A percentile compares a stretch with the other conserved stretches of the same genome.
These are phyloP conservation scores for Apiotrichum montevideense DNA, from an alignment of 1,284 basidiomycete species.

Conservation along the genomic window DNA sequence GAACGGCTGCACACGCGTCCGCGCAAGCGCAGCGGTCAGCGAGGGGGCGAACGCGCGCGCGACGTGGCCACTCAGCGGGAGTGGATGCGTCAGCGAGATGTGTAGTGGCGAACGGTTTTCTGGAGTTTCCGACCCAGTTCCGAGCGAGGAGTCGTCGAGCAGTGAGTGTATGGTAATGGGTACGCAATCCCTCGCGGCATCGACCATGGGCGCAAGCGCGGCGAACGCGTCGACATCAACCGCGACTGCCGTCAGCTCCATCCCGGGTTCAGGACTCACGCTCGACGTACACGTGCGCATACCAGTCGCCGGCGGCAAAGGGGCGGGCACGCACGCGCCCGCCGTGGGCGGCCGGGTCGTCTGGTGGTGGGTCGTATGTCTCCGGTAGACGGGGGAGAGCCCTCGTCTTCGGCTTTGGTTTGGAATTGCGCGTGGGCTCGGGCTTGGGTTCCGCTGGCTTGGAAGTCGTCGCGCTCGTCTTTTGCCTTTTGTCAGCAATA, in stretches of 20 bases:
- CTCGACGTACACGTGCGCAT: conserved; percentile 41
- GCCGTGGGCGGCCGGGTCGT: conserved; percentile 40
- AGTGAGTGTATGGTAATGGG: conserved; percentile 19
- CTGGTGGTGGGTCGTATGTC: conserved; percentile 4
- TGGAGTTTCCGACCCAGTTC: not conserved
- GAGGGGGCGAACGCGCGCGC: not conserved
- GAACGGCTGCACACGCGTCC: conserved; percentile 5
- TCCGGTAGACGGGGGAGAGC: conserved; percentile 9
- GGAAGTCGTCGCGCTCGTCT: too few species aligned
- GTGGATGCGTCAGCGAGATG: conserved; percentile 43
- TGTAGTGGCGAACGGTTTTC: conserved; percentile 21
- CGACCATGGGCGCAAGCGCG: conserved; percentile 20
- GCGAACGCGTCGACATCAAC: not conserved
- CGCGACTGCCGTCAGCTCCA: not conserved
- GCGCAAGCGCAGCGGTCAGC: not conserved
- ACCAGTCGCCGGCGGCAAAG: conserved; percentile 44
- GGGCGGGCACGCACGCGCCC: conserved; percentile 39
- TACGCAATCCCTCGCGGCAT: conserved; percentile 5
- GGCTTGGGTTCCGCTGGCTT: not conserved
- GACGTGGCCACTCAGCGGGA: conserved; percentile 32
- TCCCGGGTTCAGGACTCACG: conserved; percentile 18
- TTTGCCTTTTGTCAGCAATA: not conserved
- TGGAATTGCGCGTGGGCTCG: not conserved
- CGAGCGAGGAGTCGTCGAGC: not conserved
- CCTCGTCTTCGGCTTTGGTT: not conserved